These are phyloP conservation scores for Corynespora cassiicola DNA, from an alignment of 2,329 filamentous ascomycete genomes.

Conservation along the genomic window DNA sequence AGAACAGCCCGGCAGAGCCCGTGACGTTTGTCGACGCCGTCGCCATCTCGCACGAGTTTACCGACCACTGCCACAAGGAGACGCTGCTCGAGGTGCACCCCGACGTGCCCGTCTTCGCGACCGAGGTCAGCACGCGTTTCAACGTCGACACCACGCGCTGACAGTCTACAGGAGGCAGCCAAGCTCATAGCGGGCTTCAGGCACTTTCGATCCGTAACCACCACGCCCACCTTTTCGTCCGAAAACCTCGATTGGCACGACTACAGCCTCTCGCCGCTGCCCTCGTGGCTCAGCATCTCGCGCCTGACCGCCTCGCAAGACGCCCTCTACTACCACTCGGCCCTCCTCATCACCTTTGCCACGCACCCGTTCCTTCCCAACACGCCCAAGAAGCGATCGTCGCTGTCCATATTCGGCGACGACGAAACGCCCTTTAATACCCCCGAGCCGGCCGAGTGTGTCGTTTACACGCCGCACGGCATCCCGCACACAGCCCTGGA, in stretches of 20 bases:
- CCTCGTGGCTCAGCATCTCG: constrained; percentile 67
- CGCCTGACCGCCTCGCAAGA: constrained; percentile 62
- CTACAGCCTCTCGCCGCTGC: constrained; percentile 55
- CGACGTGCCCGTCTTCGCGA: constrained; percentile 65
- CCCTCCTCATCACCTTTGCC: constrained; percentile 64
- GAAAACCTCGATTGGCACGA: constrained; percentile 52
- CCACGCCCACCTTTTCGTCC: constrained; percentile 55
- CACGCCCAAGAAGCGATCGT: constrained; percentile 38
- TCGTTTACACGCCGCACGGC: constrained; percentile 71
- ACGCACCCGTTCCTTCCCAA: constrained; percentile 35
- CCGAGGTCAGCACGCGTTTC: constrained; percentile 42
- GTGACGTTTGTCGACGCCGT: constrained; percentile 63
- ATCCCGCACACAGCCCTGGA: constrained; percentile 57
- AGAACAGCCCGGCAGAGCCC: constrained; percentile 18
- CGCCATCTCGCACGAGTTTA: constrained; percentile 70
- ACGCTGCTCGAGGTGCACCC: constrained; percentile 64
- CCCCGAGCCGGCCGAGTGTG: constrained; percentile 55
- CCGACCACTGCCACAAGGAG: constrained; percentile 70
- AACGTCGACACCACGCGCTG: neutral
- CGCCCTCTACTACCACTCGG: constrained; percentile 64
- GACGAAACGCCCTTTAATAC: constrained; percentile 19
- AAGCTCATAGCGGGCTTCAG: constrained; percentile 63
- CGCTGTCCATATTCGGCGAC: constrained; percentile 37
- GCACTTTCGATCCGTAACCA: constrained; percentile 64
- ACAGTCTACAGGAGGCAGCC: constrained; percentile 56